These are phyloP conservation scores for Apiotrichum laibachii DNA, from an alignment of 1,284 basidiomycete genomes.

Conservation along the genomic window DNA sequence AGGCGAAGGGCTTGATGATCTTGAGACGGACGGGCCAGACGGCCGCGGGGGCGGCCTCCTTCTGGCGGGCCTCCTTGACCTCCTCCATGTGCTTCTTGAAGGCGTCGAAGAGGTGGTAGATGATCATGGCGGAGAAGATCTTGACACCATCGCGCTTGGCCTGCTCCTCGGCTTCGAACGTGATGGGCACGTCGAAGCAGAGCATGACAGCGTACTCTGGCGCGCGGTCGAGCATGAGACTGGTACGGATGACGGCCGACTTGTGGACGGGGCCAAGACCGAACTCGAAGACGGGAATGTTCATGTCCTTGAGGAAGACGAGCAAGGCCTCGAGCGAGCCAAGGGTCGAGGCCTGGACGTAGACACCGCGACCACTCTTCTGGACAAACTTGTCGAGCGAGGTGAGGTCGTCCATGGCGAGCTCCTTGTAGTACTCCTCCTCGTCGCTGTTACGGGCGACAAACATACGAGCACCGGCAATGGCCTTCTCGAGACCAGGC, in stretches of 20 bases:
- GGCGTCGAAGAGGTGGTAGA: conserved; percentile 97
- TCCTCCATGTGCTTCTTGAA: conserved; percentile 96
- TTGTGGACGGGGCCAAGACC: conserved; percentile 98
- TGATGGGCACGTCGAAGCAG: conserved; percentile 86
- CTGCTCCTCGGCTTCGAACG: conserved; percentile 85
- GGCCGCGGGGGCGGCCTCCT: conserved; percentile 88
- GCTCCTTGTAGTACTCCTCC: conserved; percentile 89
- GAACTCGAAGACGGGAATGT: conserved; percentile 96
- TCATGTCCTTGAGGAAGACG: conserved; percentile 91
- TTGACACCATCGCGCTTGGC: conserved; percentile 92
- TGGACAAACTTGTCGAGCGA: conserved; percentile 87
- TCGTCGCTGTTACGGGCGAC: conserved; percentile 92
- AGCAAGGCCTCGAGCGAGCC: conserved; percentile 96
- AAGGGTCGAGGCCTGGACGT: conserved; percentile 95
- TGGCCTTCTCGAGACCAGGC: conserved; percentile 97
- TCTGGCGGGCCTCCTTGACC: conserved; percentile 87
- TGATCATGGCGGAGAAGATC: conserved; percentile 83
- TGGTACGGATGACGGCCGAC: conserved; percentile 88
- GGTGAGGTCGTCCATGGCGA: conserved; percentile 95
- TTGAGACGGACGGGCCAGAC: conserved; percentile 97
- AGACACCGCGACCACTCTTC: conserved; percentile 92
- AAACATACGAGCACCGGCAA: conserved; percentile 91
- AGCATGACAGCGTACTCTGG: conserved; percentile 94
- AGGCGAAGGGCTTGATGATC: conserved; percentile 88
- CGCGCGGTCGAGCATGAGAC: conserved; percentile 93